phyloP scores from a whole-genome alignment of 176 grass and related monocot species.

The Poa annua region DNA sequence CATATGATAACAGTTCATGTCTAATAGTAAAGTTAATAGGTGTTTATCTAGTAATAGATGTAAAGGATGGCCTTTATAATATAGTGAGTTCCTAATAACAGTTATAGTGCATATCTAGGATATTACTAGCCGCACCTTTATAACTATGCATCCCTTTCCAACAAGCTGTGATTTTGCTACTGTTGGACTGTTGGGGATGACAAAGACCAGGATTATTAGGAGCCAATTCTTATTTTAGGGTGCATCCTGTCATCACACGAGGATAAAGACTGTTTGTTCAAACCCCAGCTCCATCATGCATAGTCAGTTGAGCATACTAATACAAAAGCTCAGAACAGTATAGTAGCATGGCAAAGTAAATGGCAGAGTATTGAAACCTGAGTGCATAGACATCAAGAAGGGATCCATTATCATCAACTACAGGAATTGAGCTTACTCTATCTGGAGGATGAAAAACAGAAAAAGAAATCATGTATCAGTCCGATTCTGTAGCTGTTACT shows the following conservation, averaged over 20 bases:
- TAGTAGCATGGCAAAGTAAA: slow-evolving; percentile 34
- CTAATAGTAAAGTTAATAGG: not conserved
- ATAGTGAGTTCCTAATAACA: not conserved
- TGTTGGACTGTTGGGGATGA: not conserved
- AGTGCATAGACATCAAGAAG: slow-evolving; percentile 62
- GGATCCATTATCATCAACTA: slow-evolving; percentile 63
- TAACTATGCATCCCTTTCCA: not conserved
- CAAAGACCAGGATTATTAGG: not conserved
- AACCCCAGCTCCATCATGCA: not conserved
- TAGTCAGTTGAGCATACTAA: slow-evolving; percentile 19
- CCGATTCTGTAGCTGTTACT: slow-evolving; percentile 14
- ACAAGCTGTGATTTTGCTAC: not conserved
- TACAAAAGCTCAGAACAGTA: slow-evolving; percentile 18
- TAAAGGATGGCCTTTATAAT: not conserved
- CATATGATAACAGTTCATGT: not conserved
- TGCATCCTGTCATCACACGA: slow-evolving; percentile 18
- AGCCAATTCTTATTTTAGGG: not conserved
- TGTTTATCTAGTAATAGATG: not conserved
- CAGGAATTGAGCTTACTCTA: slow-evolving; percentile 67
- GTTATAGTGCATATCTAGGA: not conserved
- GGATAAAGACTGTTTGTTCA: not conserved
- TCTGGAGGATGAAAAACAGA: slow-evolving; percentile 35
- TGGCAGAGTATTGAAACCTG: slow-evolving; percentile 46
- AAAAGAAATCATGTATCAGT: slow-evolving; percentile 12
- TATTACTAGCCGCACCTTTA: not conserved